Evolutionary conservation across 2,329 filamentous ascomycete genomes (phyloP).

Genomic region (Xylariales sp.): DNA sequence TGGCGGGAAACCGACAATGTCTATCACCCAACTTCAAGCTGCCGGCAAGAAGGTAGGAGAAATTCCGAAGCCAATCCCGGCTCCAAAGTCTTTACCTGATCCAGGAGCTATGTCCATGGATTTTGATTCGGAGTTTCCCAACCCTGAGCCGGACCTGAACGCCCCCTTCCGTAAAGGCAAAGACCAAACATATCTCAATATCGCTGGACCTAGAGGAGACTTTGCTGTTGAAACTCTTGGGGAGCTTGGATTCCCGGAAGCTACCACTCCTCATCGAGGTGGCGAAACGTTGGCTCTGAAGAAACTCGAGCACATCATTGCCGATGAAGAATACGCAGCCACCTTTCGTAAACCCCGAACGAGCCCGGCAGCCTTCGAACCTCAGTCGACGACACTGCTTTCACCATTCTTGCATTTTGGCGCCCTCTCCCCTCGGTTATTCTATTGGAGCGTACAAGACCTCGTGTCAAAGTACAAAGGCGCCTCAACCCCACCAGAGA

Average conservation of each 20-base stretch:
- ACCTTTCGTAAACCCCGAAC: slow-evolving; percentile 75
- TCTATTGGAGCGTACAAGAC: slow-evolving; percentile 68
- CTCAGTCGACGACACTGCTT: slow-evolving; percentile 68
- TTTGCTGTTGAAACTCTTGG: slow-evolving; percentile 68
- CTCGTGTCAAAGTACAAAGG: slow-evolving; percentile 52
- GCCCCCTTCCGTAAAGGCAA: slow-evolving; percentile 43
- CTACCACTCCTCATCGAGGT: slow-evolving; percentile 64
- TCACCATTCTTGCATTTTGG: slow-evolving; percentile 75
- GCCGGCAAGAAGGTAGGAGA: slow-evolving; percentile 60
- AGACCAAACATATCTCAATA: slow-evolving; percentile 53
- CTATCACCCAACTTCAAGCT: slow-evolving; percentile 60
- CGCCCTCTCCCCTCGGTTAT: slow-evolving; percentile 62
- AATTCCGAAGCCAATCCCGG: slow-evolving; percentile 52
- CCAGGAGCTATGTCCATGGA: slow-evolving; percentile 56
- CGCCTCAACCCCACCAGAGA: slow-evolving; percentile 61
- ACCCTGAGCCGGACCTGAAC: slow-evolving; percentile 56
- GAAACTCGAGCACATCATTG: slow-evolving; percentile 53
- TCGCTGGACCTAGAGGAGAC: slow-evolving; percentile 64
- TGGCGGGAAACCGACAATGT: slow-evolving; percentile 70
- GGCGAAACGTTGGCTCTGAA: slow-evolving; percentile 64
- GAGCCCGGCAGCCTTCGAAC: slow-evolving; percentile 68
- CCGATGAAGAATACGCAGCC: slow-evolving; percentile 61
- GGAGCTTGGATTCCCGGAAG: slow-evolving; percentile 63
- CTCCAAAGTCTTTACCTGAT: slow-evolving; percentile 57
- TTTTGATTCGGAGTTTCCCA: slow-evolving; percentile 50